Evolutionary conservation across 1,139 yeast genomes (phyloP).

Genomic region (Groenewaldozyma sp.): DNA sequence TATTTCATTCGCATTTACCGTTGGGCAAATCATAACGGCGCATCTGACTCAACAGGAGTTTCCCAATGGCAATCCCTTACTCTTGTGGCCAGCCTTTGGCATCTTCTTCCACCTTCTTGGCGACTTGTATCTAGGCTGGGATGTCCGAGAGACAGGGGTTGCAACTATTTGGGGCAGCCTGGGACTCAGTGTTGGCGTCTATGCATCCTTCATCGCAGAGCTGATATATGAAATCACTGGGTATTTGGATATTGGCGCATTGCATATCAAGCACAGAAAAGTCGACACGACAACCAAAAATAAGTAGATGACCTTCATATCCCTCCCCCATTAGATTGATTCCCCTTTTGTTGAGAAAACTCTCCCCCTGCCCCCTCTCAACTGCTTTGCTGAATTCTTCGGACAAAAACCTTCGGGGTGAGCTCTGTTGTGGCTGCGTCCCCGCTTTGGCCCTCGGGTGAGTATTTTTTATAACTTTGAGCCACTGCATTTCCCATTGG

Average conservation of each 20-base stretch:
- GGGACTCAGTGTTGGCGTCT: conserved; percentile 69
- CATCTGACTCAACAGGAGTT: conserved; percentile 74
- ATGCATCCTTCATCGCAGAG: conserved; percentile 71
- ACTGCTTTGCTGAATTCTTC: background rate
- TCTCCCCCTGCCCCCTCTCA: too few relatives aligned
- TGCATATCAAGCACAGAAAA: conserved; percentile 57
- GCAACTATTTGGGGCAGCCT: conserved; percentile 55
- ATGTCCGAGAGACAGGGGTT: conserved; percentile 17
- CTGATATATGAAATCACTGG: conserved; percentile 75
- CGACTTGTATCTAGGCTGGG: conserved; percentile 24
- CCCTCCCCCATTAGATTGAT: too few relatives aligned
- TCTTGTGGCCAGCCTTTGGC: conserved; percentile 57
- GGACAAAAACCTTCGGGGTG: background rate
- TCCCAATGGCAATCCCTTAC: conserved; percentile 65
- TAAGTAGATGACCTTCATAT: too few relatives aligned
- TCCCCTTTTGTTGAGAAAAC: too few relatives aligned
- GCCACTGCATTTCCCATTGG: background rate
- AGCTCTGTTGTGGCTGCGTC: background rate
- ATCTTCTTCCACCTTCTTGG: conserved; percentile 32
- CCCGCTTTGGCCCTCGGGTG: background rate
- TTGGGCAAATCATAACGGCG: conserved; percentile 82
- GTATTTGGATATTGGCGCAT: conserved; percentile 76
- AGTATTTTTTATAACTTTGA: too few relatives aligned
- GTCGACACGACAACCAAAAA: background rate
- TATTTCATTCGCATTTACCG: conserved; percentile 67